These are phyloP conservation scores for Fusarium sp. DNA, from an alignment of 2,329 filamentous ascomycete genomes.

Conservation along the genomic window DNA sequence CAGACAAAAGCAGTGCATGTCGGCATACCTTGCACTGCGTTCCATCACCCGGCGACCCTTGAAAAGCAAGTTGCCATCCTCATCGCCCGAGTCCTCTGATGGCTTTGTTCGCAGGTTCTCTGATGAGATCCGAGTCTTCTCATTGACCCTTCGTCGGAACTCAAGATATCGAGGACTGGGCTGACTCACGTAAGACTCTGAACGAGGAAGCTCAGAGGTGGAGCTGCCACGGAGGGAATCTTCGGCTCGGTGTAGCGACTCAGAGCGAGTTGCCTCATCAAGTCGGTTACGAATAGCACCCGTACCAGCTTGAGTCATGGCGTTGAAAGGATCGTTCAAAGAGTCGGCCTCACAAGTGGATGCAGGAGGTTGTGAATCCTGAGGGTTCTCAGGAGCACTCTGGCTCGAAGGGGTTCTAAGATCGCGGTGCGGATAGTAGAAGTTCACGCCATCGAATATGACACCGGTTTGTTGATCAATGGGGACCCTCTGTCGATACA, in stretches of 20 bases:
- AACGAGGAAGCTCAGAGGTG: constrained; percentile 37
- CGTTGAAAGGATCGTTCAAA: constrained; percentile 36
- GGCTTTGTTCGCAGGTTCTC: constrained; percentile 17
- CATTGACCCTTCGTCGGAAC: constrained; percentile 39
- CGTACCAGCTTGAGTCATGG: constrained; percentile 17
- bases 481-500: constrained; percentile 71
- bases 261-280: constrained; percentile 50
- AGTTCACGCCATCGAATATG: constrained; percentile 74
- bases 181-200: constrained; percentile 40
- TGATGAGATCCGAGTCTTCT: constrained; percentile 16
- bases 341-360: constrained; percentile 26
- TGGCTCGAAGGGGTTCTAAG: background rate
- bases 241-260: constrained; percentile 44
- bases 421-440: constrained; percentile 68
- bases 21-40: constrained; percentile 47
- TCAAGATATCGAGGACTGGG: constrained; percentile 44
- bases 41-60: constrained; percentile 50
- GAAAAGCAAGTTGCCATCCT: constrained; percentile 52
- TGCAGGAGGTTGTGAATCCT: constrained; percentile 6
- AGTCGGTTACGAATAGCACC: constrained; percentile 36
- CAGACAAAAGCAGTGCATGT: background rate
- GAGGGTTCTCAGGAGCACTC: background rate
- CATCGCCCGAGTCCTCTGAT: constrained; percentile 45
- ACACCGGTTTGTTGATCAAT: constrained; percentile 63
- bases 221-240: constrained; percentile 36